Conservation (phyloP, 306 rosid species). For the Arachis hypogaea region DNA sequence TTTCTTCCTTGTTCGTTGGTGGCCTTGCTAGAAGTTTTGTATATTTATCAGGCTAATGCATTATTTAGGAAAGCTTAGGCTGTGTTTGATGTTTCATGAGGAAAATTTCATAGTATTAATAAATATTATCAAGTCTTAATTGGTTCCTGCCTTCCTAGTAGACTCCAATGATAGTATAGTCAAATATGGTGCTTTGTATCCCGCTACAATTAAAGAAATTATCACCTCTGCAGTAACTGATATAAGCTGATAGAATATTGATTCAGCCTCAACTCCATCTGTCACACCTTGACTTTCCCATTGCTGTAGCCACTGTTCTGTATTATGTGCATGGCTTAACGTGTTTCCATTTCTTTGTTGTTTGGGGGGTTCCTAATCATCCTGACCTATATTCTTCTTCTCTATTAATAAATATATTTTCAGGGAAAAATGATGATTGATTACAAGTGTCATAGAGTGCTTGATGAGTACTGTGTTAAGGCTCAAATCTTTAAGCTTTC, state of each 20-base stretch:
- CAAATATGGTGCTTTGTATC: not conserved
- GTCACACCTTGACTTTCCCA: not conserved
- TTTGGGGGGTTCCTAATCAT: conserved; percentile 6
- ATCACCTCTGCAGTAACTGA: conserved; percentile 8
- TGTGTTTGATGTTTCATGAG: conserved; percentile 19
- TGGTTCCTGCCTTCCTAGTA: not conserved
- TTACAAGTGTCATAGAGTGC: conserved; percentile 6
- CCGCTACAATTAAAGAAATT: not conserved
- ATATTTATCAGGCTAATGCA: conserved; percentile 2
- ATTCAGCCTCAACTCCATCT: conserved; percentile 6
- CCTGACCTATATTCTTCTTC: not conserved
- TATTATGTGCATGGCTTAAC: not conserved
- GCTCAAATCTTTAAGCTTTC: not conserved
- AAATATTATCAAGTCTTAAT: not conserved
- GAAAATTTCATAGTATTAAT: conserved; percentile 3
- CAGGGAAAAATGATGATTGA: not conserved
- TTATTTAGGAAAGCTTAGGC: conserved; percentile 30
- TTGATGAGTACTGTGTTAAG: not conserved
- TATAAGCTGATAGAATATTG: conserved; percentile 23
- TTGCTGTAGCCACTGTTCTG: not conserved
- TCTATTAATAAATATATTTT: conserved; percentile 16
- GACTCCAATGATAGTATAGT: not conserved
- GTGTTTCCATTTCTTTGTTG: not conserved
- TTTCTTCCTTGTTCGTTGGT: conserved; percentile 14
- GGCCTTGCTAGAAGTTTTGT: conserved; percentile 26